phyloP scores from a whole-genome alignment of 306 rosid genomes.

The Datisca glomerata region DNA sequence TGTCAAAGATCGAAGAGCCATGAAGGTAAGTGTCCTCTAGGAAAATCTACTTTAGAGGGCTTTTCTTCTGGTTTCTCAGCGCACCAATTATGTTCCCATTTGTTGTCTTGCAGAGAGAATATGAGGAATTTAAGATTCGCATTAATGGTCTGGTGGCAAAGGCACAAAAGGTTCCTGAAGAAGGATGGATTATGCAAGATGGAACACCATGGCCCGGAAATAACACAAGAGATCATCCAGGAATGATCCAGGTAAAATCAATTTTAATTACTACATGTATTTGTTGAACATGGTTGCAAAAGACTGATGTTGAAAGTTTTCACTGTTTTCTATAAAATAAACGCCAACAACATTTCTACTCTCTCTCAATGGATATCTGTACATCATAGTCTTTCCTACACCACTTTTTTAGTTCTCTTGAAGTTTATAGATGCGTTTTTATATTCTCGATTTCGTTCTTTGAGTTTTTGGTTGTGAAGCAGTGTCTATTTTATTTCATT shows the following conservation, averaged over 20 bases:
- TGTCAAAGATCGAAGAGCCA: slow-evolving; percentile 93
- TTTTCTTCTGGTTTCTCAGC: neutral
- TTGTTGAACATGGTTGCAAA: slow-evolving; percentile 4
- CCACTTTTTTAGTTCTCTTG: too few relatives aligned
- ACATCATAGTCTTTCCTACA: too few relatives aligned
- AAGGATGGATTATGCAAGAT: slow-evolving; percentile 98
- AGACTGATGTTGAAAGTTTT: too few relatives aligned
- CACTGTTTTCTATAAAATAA: too few relatives aligned
- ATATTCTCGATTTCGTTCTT: too few relatives aligned
- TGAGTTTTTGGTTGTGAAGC: too few relatives aligned
- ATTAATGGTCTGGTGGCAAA: slow-evolving; percentile 74
- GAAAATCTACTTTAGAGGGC: slow-evolving; percentile 2
- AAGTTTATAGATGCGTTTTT: too few relatives aligned
- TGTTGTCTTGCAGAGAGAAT: slow-evolving; percentile 61
- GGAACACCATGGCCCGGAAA: slow-evolving; percentile 99
- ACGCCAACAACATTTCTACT: too few relatives aligned
- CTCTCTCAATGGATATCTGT: too few relatives aligned
- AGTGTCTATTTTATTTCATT: too few relatives aligned
- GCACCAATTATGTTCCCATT: slow-evolving; percentile 1
- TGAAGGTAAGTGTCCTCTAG: slow-evolving; percentile 53
- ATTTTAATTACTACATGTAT: slow-evolving; percentile 11
- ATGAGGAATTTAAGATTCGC: slow-evolving; percentile 91
- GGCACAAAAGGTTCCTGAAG: slow-evolving; percentile 81
- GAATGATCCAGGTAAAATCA: slow-evolving; percentile 84
- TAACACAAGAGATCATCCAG: slow-evolving; percentile 97